Base-by-base conservation (phyloP, 1,139 yeast species). In the Saccharomyces hybrid region DNA sequence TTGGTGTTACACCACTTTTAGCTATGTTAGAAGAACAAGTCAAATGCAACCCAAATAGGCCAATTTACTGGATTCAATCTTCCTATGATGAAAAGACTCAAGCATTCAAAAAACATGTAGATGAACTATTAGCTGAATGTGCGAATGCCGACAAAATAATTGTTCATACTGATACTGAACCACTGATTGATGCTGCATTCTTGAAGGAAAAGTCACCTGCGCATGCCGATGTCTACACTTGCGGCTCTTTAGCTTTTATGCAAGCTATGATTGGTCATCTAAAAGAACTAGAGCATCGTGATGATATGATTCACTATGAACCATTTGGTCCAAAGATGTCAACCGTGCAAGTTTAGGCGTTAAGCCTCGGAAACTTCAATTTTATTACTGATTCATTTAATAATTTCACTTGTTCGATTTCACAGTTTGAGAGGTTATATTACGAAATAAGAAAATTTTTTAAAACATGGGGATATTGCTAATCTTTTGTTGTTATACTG, bases 1-100 rank as follows among this genome's bases (percentile, higher is more conserved):
- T 83, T 59, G 90, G 89, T 59, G 79, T 83, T 55, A 84, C 89
- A 2, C 89, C 90, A 47, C 59, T 82, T 54, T 64, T 82, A 50
- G 71, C 86, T 7, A 78, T 83, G 65, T 64, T 78, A 32, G 79
- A 78, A 59, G 62, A 70, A 14, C 70, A 67, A 56, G 57, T 63
- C 23, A 47, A 46, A 16, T 52, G 49, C 4, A 67, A 66, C 51
- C 60, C 67, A 32, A 48, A 56, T n/a, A 65, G 69, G 57, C 70
- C 70, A 50, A 56, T 67, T 23, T 54, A 56, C 53, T 66, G 70
- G 70, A 64, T 67, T 46, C 70, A 67, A 57, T 59, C 70, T 14
- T 56, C 69, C 6, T 56, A 50, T 44, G 59, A 61, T 52, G 63
- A 56, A 49, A 49, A 55, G 13, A 52, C 47, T 4, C 64, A 61